phyloP scores from a whole-genome alignment of 164 flowering plant species.

The Annona cherimola region DNA sequence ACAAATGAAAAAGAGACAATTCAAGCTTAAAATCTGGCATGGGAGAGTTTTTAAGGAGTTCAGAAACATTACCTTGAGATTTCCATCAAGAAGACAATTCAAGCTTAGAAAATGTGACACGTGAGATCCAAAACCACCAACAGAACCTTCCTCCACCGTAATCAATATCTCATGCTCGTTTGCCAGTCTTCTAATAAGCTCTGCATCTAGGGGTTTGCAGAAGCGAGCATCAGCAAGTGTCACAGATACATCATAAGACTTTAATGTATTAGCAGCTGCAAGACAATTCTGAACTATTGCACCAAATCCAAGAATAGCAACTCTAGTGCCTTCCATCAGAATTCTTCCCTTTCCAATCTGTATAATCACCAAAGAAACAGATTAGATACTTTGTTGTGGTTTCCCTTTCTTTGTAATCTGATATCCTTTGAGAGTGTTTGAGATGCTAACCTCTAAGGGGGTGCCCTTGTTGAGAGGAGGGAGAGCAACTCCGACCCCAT shows the following conservation, averaged over 20 bases:
- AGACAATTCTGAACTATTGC: conserved; percentile 67
- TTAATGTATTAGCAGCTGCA: conserved; percentile 55
- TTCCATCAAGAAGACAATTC: conserved; percentile 69
- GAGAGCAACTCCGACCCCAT: conserved; percentile 60
- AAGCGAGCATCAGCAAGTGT: conserved; percentile 90
- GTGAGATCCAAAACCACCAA: conserved; percentile 92
- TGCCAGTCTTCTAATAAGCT: conserved; percentile 61
- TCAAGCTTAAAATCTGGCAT: background rate
- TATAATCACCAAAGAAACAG: conserved; percentile 5
- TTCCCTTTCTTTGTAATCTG: background rate
- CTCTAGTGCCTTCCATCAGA: conserved; percentile 65
- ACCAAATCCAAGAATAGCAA: conserved; percentile 80
- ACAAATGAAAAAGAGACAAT: background rate
- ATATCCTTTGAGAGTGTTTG: background rate
- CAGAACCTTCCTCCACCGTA: conserved; percentile 80
- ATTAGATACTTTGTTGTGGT: background rate
- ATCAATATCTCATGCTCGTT: conserved; percentile 69
- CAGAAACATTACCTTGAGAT: conserved; percentile 54
- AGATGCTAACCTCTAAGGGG: conserved; percentile 61
- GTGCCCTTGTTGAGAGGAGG: conserved; percentile 72
- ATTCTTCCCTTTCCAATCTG: conserved; percentile 90
- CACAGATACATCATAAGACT: conserved; percentile 27
- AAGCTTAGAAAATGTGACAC: conserved; percentile 67
- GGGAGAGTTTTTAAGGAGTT: background rate
- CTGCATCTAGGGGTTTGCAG: conserved; percentile 79